These are phyloP conservation scores for Coemansia sp. DNA, from an alignment of 371 early-diverging fungal genomes.

Conservation along the genomic window DNA sequence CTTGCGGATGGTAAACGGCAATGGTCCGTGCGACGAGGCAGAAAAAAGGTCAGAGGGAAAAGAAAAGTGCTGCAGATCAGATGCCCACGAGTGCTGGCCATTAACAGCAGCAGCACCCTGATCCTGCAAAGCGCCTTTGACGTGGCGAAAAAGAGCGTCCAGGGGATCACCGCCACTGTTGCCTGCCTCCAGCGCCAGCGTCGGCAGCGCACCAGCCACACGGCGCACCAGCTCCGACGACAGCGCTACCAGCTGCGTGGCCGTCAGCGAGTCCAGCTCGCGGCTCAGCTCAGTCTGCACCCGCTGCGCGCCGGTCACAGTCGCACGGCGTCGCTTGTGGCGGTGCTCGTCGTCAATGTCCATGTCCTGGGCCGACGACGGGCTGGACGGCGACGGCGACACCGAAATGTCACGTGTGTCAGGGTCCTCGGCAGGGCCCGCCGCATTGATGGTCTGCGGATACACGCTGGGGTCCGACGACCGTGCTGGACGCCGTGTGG, in stretches of 20 bases:
- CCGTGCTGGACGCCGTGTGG: constrained; percentile 26
- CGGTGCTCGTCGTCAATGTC: constrained; percentile 16
- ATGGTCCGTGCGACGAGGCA: neutral
- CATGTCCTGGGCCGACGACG: constrained; percentile 16
- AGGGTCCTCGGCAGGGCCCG: constrained; percentile 24
- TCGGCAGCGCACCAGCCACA: constrained; percentile 40
- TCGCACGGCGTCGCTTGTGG: constrained; percentile 42
- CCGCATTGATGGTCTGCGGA: constrained; percentile 17
- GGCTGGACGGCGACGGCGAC: constrained; percentile 41
- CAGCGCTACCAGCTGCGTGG: constrained; percentile 47
- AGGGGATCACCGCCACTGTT: constrained; percentile 21
- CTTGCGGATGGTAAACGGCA: constrained; percentile 34
- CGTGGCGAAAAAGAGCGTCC: constrained; percentile 36
- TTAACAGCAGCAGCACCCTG: neutral
- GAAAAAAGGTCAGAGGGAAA: constrained; percentile 8
- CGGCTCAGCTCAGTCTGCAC: constrained; percentile 13
- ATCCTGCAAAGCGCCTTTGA: constrained; percentile 18
- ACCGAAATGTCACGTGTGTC: constrained; percentile 48
- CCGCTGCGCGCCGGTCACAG: constrained; percentile 19
- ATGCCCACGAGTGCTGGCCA: neutral
- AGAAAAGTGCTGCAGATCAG: neutral
- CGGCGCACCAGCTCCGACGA: constrained; percentile 48
- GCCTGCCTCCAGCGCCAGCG: constrained; percentile 35
- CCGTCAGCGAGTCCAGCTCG: constrained; percentile 31
- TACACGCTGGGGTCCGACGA: constrained; percentile 45